phyloP scores from a whole-genome alignment of 2,329 filamentous ascomycete genomes.

The Pseudogymnoascus sp. region DNA sequence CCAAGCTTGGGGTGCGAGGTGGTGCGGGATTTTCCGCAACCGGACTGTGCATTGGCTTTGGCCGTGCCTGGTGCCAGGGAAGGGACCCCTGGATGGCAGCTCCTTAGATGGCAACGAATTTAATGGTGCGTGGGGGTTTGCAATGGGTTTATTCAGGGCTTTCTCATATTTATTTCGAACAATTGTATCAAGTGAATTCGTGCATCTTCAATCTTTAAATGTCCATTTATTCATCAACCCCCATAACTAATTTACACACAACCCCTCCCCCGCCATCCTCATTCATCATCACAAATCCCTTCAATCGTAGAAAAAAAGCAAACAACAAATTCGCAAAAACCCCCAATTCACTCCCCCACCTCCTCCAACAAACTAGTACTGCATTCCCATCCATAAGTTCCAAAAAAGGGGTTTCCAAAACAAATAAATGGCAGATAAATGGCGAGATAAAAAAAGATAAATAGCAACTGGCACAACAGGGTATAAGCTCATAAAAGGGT shows the following conservation, averaged over 20 bases:
- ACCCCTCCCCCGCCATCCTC: not conserved
- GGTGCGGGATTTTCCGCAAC: constrained; percentile 4
- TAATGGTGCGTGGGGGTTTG: not conserved
- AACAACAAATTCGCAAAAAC: not conserved
- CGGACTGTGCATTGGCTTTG: not conserved
- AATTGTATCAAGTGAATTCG: not conserved
- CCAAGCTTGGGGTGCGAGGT: not conserved
- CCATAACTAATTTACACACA: not conserved
- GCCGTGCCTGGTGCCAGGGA: not conserved
- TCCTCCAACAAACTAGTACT: not conserved
- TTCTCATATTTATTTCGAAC: not conserved
- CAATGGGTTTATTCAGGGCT: not conserved
- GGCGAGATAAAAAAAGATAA: not conserved
- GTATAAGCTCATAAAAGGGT: constrained; percentile 3
- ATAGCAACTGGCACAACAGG: not conserved
- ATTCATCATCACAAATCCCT: constrained; percentile 3
- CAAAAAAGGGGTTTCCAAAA: no score
- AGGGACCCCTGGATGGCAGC: not conserved
- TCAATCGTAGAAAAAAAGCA: not conserved
- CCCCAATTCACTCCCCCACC: not conserved
- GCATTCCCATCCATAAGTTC: not conserved
- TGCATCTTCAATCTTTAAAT: not conserved
- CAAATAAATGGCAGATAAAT: not conserved
- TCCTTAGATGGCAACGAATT: not conserved
- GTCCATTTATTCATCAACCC: constrained; percentile 4